phyloP scores from a whole-genome alignment of 345 rosid genomes.

The Eucalyptus fibrosa region DNA sequence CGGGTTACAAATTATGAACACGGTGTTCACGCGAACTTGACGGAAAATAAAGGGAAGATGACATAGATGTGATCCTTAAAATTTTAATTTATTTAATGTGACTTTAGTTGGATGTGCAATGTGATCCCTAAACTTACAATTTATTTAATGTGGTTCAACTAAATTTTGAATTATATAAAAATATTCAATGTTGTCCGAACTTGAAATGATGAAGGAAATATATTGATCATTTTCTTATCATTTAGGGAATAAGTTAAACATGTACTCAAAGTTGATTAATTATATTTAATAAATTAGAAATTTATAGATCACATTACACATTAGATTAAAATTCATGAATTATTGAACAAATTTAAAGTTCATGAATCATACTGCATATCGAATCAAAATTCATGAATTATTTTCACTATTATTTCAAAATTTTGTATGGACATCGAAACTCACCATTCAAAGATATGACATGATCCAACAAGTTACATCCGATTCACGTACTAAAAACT shows the following conservation, averaged over 20 bases:
- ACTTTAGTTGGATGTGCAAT: accelerated
- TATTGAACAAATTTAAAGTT: accelerated
- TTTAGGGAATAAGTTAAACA: accelerated
- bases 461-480: not conserved
- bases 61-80: accelerated
- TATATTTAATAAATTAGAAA: accelerated
- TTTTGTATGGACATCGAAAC: accelerated
- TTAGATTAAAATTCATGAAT: accelerated
- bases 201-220: accelerated
- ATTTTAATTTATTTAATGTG: not conserved
- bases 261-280: too few species aligned
- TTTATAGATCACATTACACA: accelerated
- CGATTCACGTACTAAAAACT: accelerated
- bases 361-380: accelerated
- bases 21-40: not conserved
- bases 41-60: not conserved
- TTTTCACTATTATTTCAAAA: accelerated
- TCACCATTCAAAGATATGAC: not conserved
- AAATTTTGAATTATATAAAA: too few species aligned
- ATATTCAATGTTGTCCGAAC: accelerated
- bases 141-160: accelerated
- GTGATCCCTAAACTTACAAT: accelerated
- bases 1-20: not conserved
- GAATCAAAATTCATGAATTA: accelerated
- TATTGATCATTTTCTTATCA: accelerated